phyloP scores from a whole-genome alignment of 2,329 filamentous ascomycete species.

The Colletotrichum salicis region DNA sequence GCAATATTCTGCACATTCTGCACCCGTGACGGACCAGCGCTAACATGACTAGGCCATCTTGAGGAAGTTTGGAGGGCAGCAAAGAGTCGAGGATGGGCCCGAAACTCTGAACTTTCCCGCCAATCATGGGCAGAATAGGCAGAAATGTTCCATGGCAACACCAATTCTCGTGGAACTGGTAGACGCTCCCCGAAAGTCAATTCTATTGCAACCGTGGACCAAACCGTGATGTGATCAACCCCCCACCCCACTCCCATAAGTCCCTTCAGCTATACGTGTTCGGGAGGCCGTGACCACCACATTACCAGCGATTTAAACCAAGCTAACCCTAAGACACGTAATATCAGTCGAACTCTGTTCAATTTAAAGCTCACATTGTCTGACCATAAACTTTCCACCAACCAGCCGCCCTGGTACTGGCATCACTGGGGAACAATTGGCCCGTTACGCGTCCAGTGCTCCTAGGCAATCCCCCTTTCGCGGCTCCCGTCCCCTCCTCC shows the following conservation, averaged over 20 bases:
- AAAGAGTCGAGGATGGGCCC: not conserved
- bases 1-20: not conserved
- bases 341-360: constrained; percentile 20
- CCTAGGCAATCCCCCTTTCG: constrained; percentile 2
- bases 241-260: constrained; percentile 16
- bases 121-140: not conserved
- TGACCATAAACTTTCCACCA: constrained; percentile 32
- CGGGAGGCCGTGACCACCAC: not conserved
- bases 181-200: constrained; percentile 12
- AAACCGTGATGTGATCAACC: not conserved
- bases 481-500: not conserved
- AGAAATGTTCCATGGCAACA: not conserved
- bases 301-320: not conserved
- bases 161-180: not conserved
- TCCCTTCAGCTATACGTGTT: constrained; percentile 19
- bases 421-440: constrained; percentile 5
- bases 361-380: constrained; percentile 23
- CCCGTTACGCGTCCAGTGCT: constrained; percentile 1
- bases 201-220: not conserved
- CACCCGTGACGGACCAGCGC: not conserved
- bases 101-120: not conserved
- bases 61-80: not conserved
- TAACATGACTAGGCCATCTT: too few relatives aligned
- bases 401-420: constrained; percentile 8
- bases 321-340: not conserved